A percentile compares a stretch with the other conserved stretches of the same genome.
These are phyloP conservation scores for Puccinellia tenuiflora DNA, from an alignment of 176 grass and related monocot genomes.

Conservation along the genomic window DNA sequence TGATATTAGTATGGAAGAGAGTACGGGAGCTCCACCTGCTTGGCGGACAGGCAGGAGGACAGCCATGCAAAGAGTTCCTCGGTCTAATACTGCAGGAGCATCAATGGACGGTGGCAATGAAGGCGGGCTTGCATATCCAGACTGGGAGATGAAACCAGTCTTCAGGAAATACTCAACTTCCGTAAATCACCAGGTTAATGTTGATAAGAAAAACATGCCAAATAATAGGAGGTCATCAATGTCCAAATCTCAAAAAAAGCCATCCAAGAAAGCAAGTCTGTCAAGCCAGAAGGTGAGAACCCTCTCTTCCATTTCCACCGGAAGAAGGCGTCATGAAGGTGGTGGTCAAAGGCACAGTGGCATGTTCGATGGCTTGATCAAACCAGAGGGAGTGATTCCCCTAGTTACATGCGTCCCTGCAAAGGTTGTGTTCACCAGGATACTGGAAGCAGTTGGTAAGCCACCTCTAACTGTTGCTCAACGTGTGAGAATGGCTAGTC, in stretches of 20 bases:
- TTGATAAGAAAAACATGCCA: slow-evolving; percentile 41
- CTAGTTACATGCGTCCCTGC: slow-evolving; percentile 82
- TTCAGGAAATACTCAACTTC: slow-evolving; percentile 38
- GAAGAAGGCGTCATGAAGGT: slow-evolving; percentile 36
- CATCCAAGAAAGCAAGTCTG: slow-evolving; percentile 51
- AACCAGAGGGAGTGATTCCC: slow-evolving; percentile 54
- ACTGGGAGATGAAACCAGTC: slow-evolving; percentile 48
- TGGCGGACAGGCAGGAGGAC: slow-evolving; percentile 92
- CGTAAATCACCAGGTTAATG: slow-evolving; percentile 33
- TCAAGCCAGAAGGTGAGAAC: slow-evolving; percentile 70
- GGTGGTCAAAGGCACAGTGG: slow-evolving; percentile 38
- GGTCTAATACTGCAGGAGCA: slow-evolving; percentile 51
- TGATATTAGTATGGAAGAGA: slow-evolving; percentile 45
- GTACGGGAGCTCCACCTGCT: slow-evolving; percentile 49
- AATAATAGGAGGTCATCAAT: slow-evolving; percentile 19
- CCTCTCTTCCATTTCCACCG: slow-evolving; percentile 53
- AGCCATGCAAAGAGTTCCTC: slow-evolving; percentile 87
- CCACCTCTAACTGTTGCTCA: slow-evolving; percentile 39
- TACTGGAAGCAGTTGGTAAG: slow-evolving; percentile 89
- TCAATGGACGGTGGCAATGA: slow-evolving; percentile 52
- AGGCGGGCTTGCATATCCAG: slow-evolving; percentile 30
- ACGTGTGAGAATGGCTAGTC: slow-evolving; percentile 55
- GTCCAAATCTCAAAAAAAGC: slow-evolving; percentile 66
- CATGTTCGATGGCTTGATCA: slow-evolving; percentile 67
- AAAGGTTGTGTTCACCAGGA: slow-evolving; percentile 94